Base-by-base conservation (phyloP, 192 early-diverging fungal species). In the Podila minutissima region DNA sequence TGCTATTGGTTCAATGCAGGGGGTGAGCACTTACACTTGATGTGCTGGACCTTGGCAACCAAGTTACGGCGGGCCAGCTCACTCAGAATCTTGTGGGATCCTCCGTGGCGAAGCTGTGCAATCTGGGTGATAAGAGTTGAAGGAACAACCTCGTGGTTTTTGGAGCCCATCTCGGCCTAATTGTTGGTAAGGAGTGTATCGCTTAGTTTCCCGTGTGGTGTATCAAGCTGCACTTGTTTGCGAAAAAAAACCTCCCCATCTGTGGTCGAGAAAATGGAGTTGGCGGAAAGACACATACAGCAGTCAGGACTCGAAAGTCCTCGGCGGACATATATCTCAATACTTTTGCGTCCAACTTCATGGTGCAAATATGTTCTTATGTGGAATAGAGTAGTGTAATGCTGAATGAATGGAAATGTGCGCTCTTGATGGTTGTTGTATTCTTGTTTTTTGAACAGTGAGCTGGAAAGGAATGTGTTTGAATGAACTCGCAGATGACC, bases 121-220 rank as follows among this genome's bases (percentile, higher is more conserved):
- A 99, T 97, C 79, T 97, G 92, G n/a, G 90, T 89, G 81, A 99
- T 95, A 41, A 99, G 86, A n/a, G 90, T 32, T 2, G 93, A 93
- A 5, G 98, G 97, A 10, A 99, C 98, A 22, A 99, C 90, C 83
- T 98, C 97, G 88, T 99, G 98, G 88, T 99, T 99, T 73, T 96
- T 93, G 32, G 95, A 96, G 17, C 96, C 98, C 91, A 98, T 96
- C 83, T 99, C 98, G 13, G 94, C 88, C 86, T 94, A 83, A 41
- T 11, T 29, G 4, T 20, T n/a, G n/a, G 53, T 58, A 69, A 35
- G 22, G 26, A 58, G 26, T 13, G 20, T 65, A 66, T 29, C 15
- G 5, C 7, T 32, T 51, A 57, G 22, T 55, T 55, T 29, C 37
- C 26, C 12, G 17, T 38, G 62, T 17, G 49, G 32, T 32, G 13